A percentile compares a stretch with the other conserved stretches of the same genome.
Conservation (phyloP, 805 yeast genomes). For the Yamadazyma laniorum region DNA sequence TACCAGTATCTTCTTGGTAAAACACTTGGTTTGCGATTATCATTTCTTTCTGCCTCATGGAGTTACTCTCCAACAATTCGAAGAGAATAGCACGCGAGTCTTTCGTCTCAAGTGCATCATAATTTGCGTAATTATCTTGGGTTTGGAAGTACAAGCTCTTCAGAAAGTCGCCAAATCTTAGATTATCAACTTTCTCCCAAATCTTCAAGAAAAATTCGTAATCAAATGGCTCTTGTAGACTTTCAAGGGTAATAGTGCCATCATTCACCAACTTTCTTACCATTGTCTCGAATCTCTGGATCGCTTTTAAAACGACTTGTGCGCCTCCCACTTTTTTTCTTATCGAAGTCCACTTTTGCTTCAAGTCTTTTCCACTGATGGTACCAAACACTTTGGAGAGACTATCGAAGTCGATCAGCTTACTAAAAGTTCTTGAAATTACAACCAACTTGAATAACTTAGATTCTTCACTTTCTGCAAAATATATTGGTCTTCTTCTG, state of each 20-base stretch:
- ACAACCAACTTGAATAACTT: slow-evolving; percentile 62
- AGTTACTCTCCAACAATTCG: slow-evolving; percentile 51
- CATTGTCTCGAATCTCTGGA: slow-evolving; percentile 67
- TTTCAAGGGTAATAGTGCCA: slow-evolving; percentile 48
- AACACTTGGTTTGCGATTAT: slow-evolving; percentile 47
- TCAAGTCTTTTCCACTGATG: slow-evolving; percentile 43
- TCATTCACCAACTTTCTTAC: slow-evolving; percentile 57
- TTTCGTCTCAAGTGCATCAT: slow-evolving; percentile 21
- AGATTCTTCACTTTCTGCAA: slow-evolving; percentile 49
- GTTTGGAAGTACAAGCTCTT: slow-evolving; percentile 41
- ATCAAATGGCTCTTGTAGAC: slow-evolving; percentile 49
- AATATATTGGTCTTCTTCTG: slow-evolving; percentile 16
- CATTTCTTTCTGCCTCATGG: slow-evolving; percentile 72
- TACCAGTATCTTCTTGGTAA: slow-evolving; percentile 24
- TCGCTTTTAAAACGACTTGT: slow-evolving; percentile 55
- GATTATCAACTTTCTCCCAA: slow-evolving; percentile 61
- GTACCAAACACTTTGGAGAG: slow-evolving; percentile 51
- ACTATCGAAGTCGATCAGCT: slow-evolving; percentile 61
- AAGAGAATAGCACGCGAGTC: slow-evolving; percentile 20
- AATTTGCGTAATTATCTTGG: slow-evolving; percentile 48
- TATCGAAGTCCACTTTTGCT: slow-evolving; percentile 69
- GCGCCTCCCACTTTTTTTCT: slow-evolving; percentile 48
- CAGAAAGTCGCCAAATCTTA: slow-evolving; percentile 21
- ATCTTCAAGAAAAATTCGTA: slow-evolving; percentile 51
- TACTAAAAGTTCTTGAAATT: slow-evolving; percentile 62